Base-by-base conservation (phyloP, 495 filamentous ascomycete species). In the Cairneyella variabilis region DNA sequence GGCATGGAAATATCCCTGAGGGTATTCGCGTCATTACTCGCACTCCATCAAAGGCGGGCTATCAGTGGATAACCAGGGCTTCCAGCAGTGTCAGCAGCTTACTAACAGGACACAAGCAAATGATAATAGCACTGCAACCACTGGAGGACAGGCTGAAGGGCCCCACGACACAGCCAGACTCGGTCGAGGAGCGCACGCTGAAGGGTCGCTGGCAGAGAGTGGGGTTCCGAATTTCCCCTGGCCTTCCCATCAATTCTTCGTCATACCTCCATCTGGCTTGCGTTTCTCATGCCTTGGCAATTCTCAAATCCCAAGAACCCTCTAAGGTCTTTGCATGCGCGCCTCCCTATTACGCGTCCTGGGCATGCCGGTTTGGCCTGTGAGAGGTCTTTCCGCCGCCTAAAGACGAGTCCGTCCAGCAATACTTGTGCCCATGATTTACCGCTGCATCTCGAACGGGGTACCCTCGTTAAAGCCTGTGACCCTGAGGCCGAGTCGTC, bases 391-490 rank as follows among this genome's bases (percentile, higher is more conserved):
- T 43, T 49, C 51, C 28, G 28, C 30, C 30, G 28, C 9, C 32
- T n/a, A n/a, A n/a, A n/a, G n/a, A n/a, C n/a, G n/a, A n/a, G n/a
- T n/a, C n/a, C n/a, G 23, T 32, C 25, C 25, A n/a, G 10, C 14
- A 20, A 25, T 36, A 17, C 10, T 22, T 49, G 9, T 22, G 18
- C 26, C 44, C 21, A 59, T 59, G 56, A 44, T 51, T 59, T 51
- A 54, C 51, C 56, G 56, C 45, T 54, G 25, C 26, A 1, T 54
- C 49, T 45, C 56, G 27, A 59, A 54, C 40, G 51, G 47, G 47
- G 57, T 32, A 39, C 47, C 30, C 51, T 53, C 56, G 51, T 60
- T 60, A 60, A 51, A 23, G 53, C 51, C 51, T 55, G 48, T 53
- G 48, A 46, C 46, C 23, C 45, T 51, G 45, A 51, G 52, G 47